These are phyloP conservation scores for Manihot esculenta DNA, from an alignment of 441 rosid genomes.

Conservation along the genomic window DNA sequence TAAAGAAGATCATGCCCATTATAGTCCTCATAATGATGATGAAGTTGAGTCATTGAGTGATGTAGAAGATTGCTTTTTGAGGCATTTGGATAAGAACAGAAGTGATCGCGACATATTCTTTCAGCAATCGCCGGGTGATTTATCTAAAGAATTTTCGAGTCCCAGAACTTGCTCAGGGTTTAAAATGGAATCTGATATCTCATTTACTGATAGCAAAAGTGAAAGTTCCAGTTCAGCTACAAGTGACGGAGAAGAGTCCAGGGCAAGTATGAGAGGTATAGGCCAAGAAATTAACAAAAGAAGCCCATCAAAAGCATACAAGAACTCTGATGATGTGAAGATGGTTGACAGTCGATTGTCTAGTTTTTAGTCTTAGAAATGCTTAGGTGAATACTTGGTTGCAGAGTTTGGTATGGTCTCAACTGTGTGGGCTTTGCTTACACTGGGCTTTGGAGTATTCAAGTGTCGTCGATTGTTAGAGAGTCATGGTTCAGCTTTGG, in stretches of 20 bases:
- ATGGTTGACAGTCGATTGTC: constrained; percentile 25
- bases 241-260: constrained; percentile 43
- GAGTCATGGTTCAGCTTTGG: constrained; percentile 58
- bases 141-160: constrained; percentile 24
- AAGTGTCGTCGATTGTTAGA: constrained; percentile 25
- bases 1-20: constrained; percentile 41
- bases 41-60: constrained; percentile 54
- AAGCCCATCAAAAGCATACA: constrained; percentile 19
- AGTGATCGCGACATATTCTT: constrained; percentile 18
- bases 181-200: constrained; percentile 44
- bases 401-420: constrained; percentile 30
- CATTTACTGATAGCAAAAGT: constrained; percentile 52
- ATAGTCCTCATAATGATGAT: constrained; percentile 36
- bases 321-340: constrained; percentile 26
- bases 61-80: constrained; percentile 71
- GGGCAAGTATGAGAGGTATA: constrained; percentile 19
- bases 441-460: constrained; percentile 25
- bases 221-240: constrained; percentile 37
- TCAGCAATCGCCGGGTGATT: constrained; percentile 24
- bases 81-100: constrained; percentile 41
- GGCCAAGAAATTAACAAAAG: constrained; percentile 18
- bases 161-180: constrained; percentile 32
- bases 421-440: constrained; percentile 36
- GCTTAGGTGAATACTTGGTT: constrained; percentile 15
- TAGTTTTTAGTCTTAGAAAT: constrained; percentile 20